Conservation (phyloP, 371 early-diverging fungal genomes). For the Mucor mucedo region DNA sequence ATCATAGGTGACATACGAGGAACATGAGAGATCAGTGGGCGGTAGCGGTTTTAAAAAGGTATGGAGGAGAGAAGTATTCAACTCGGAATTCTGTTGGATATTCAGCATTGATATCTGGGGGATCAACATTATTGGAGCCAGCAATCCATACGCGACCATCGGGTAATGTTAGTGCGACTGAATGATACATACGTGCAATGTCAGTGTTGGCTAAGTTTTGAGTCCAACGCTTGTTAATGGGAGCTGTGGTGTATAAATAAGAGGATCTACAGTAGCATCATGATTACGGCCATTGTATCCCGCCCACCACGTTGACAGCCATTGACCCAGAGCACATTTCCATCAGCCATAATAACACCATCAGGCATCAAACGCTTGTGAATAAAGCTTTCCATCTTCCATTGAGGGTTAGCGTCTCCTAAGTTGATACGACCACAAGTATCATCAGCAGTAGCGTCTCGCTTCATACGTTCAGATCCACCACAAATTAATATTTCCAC, state of each 20-base stretch:
- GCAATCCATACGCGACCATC: conserved; percentile 61
- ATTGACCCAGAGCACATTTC: conserved; percentile 64
- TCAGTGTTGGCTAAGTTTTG: conserved; percentile 53
- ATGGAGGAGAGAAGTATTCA: conserved; percentile 71
- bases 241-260: conserved; percentile 61
- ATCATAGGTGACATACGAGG: conserved; percentile 54
- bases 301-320: conserved; percentile 70
- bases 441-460: conserved; percentile 45
- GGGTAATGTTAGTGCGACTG: conserved; percentile 68
- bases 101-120: conserved; percentile 48
- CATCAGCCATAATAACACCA: conserved; percentile 64
- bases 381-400: conserved; percentile 68
- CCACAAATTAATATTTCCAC: conserved; percentile 70
- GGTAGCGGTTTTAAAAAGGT: conserved; percentile 53
- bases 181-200: conserved; percentile 75
- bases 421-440: conserved; percentile 66
- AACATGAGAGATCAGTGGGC: conserved; percentile 56
- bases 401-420: conserved; percentile 51
- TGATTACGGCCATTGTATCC: conserved; percentile 57
- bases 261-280: conserved; percentile 63
- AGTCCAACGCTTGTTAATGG: conserved; percentile 55
- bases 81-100: conserved; percentile 72
- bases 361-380: conserved; percentile 68
- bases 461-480: conserved; percentile 53
- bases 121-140: conserved; percentile 53